Evolutionary conservation across 2,329 filamentous ascomycete genomes (phyloP).

Genomic region (Ceratocystis harringtonii): DNA sequence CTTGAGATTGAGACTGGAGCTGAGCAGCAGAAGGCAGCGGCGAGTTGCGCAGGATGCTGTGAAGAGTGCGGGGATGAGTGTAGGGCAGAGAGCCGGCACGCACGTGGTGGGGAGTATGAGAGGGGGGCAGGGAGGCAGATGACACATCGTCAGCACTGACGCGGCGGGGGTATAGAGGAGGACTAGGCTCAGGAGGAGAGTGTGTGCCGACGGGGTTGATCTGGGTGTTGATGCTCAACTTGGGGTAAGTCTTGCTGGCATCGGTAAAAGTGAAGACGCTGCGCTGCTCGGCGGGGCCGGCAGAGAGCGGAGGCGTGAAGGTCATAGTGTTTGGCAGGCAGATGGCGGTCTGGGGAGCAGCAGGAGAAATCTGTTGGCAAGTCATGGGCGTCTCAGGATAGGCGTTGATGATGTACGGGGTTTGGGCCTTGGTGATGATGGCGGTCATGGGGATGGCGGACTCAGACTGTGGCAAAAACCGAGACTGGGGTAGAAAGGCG

Average conservation of each 20-base stretch:
- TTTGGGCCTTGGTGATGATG: constrained; percentile 15
- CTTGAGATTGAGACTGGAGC: constrained; percentile 38
- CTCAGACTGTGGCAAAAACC: neutral
- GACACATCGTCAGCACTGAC: constrained; percentile 5
- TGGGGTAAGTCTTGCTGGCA: constrained; percentile 8
- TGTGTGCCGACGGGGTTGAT: constrained; percentile 8
- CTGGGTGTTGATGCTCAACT: constrained; percentile 17
- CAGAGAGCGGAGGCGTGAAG: constrained; percentile 43
- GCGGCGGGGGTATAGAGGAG: constrained; percentile 1
- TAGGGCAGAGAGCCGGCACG: constrained; percentile 35
- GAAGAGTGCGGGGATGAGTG: constrained; percentile 41
- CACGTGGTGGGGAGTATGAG: constrained; percentile 25
- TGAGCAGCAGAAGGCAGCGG: constrained; percentile 39
- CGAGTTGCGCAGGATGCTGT: constrained; percentile 52
- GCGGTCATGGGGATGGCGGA: constrained; percentile 10
- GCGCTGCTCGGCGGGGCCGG: constrained; percentile 31
- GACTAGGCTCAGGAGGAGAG: constrained; percentile 8
- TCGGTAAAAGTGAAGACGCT: constrained; percentile 14
- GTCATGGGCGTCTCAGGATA: constrained; percentile 41
- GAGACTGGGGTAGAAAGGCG: neutral
- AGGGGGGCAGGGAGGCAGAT: constrained; percentile 34
- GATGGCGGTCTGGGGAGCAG: constrained; percentile 27
- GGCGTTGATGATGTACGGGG: constrained; percentile 26
- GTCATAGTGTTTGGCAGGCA: constrained; percentile 42
- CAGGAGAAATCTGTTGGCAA: constrained; percentile 36